Base-by-base conservation (phyloP, 2,329 filamentous ascomycete species). In the Sporothrix brasiliensis region DNA sequence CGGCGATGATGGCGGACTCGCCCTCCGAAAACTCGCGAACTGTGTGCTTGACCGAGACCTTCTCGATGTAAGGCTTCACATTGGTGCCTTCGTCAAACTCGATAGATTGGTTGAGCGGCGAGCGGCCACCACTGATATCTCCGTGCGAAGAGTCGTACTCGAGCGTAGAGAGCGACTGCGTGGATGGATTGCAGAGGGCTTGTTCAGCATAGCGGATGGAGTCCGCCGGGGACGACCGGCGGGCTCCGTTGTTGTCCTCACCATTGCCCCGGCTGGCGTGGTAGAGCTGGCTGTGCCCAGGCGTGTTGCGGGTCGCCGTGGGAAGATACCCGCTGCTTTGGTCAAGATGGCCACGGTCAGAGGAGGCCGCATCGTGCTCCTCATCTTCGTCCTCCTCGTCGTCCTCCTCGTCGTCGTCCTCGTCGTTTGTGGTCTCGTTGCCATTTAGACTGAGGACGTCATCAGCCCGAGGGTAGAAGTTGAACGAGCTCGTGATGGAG, bases 151-250 rank as follows among this genome's bases (percentile, higher is more conserved):
- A 72, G 49, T 76, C 72, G 71, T 73, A 71, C 74, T 73, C 65
- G 72, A 76, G 70, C 4, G 69, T 68, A 54, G 71, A 69, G 44
- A 74, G 74, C 24, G 73, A 72, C 44, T 74, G 77, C 47, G 75
- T 79, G 68, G 77, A 82, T 60, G 83, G 83, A 49, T 78, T 82
- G 63, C 78, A 78, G 54, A 86, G 80, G 68, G 80, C 82, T 74
- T 85, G 79, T 61, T 85, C 83, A 27, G 83, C 82, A 73, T 86
- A 86, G 69, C 81, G 79, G 34, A 85, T 80, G 27, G 84, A 85
- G 13, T 79, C 78, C 6, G 77, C 73, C 66, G 67, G 69, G n/a
- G 75, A 75, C 16, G 78, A 77, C 27, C 73, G 74, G 34, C 76
- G 80, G 34, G 54, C 61, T 11, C 79, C 78, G 9, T 76, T 78